Evolutionary conservation across 2,329 filamentous ascomycete species (phyloP).

Genomic region (Epichloe typhina): DNA sequence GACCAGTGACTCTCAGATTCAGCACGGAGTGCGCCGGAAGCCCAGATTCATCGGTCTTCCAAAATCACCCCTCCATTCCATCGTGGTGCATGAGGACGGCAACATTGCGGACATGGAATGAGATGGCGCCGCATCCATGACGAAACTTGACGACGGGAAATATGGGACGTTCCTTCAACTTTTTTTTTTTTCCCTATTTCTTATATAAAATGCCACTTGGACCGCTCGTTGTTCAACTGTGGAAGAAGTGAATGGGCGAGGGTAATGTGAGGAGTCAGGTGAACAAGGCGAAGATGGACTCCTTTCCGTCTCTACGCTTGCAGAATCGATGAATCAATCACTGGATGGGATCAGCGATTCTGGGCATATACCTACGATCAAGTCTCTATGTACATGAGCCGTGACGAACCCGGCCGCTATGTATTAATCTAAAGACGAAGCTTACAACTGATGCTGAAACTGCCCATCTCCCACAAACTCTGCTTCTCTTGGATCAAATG

Average conservation of each 20-base stretch:
- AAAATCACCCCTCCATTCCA: background rate
- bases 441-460: too few species aligned
- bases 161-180: background rate
- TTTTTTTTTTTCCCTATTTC: background rate
- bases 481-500: too few species aligned
- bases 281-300: background rate
- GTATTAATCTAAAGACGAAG: background rate
- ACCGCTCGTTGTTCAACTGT: too few species aligned
- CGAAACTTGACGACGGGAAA: background rate
- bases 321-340: background rate
- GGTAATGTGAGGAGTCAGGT: background rate
- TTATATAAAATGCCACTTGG: background rate
- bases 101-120: background rate
- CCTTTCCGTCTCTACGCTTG: too few species aligned
- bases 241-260: background rate
- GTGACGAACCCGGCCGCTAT: background rate
- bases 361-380: background rate
- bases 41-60: background rate
- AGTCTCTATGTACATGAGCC: background rate
- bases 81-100: background rate
- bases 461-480: too few species aligned
- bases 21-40: constrained; percentile 2
- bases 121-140: background rate
- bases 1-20: background rate
- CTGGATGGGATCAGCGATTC: background rate